Conservation (phyloP, 768 basidiomycete species). For the Sarcodon aspratus region DNA sequence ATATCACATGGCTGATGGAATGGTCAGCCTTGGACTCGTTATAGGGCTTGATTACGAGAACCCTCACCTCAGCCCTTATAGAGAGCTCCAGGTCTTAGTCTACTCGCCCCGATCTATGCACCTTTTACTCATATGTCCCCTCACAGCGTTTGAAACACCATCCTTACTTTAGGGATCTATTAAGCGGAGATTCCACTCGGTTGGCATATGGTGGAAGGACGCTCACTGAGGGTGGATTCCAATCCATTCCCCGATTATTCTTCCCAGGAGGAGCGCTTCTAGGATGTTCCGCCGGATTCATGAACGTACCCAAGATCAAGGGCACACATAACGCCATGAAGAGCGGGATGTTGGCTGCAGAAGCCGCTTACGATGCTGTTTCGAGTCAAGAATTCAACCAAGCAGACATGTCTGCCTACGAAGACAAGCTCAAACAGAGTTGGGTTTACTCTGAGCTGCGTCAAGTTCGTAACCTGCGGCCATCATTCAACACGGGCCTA, state of each 20-base stretch:
- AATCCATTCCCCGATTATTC: constrained; percentile 74
- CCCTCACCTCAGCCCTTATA: constrained; percentile 85
- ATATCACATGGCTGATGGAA: constrained; percentile 90
- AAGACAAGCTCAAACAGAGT: constrained; percentile 53
- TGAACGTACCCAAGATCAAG: constrained; percentile 97
- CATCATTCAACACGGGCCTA: constrained; percentile 71
- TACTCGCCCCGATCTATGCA: background rate
- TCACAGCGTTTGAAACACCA: constrained; percentile 88
- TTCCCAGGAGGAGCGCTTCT: constrained; percentile 95
- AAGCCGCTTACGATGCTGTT: constrained; percentile 66
- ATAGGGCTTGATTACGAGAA: constrained; percentile 93
- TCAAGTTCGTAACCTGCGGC: constrained; percentile 86
- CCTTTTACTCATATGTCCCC: constrained; percentile 11
- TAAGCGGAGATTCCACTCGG: constrained; percentile 60
- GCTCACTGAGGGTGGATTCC: constrained; percentile 89
- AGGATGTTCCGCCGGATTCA: constrained; percentile 91
- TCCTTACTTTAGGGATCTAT: constrained; percentile 76
- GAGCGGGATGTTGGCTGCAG: constrained; percentile 94
- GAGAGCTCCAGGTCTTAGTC: constrained; percentile 74
- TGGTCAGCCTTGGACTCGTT: constrained; percentile 86
- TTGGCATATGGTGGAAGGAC: constrained; percentile 86
- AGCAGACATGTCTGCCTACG: constrained; percentile 65
- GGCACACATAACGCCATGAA: constrained; percentile 99
- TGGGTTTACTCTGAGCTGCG: constrained; percentile 83
- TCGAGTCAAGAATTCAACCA: constrained; percentile 16